These are phyloP conservation scores for Aquilaria malaccensis DNA, from an alignment of 345 rosid genomes.

Conservation along the genomic window DNA sequence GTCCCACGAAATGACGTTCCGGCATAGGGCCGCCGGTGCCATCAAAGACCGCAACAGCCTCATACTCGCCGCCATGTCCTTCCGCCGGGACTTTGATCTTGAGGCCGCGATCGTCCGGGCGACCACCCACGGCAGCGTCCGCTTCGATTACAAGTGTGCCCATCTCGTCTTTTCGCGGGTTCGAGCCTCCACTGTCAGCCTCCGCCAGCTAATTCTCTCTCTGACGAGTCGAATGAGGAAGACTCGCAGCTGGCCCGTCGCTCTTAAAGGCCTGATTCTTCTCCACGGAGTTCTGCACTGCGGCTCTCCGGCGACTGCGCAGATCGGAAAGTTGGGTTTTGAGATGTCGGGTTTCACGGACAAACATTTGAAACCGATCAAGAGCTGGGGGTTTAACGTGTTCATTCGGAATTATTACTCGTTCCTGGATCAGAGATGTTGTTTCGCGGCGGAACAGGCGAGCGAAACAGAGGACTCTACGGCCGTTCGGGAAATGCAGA, in stretches of 20 bases:
- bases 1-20: slow-evolving; percentile 35
- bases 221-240: slow-evolving; percentile 47
- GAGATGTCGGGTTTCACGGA: slow-evolving; percentile 60
- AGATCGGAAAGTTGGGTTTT: slow-evolving; percentile 58
- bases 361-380: slow-evolving; percentile 21
- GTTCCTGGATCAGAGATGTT: slow-evolving; percentile 48
- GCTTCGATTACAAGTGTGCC: slow-evolving; percentile 52
- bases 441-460: slow-evolving; percentile 4
- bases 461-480: slow-evolving; percentile 11
- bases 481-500: too few relatives aligned
- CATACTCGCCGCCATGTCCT: slow-evolving; percentile 26
- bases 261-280: slow-evolving; percentile 67
- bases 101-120: slow-evolving; percentile 69
- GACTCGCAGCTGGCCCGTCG: slow-evolving; percentile 70
- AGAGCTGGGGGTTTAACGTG: slow-evolving; percentile 39
- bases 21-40: slow-evolving; percentile 66
- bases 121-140: slow-evolving; percentile 62
- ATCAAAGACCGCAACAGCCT: slow-evolving; percentile 75
- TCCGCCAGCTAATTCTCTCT: slow-evolving; percentile 45
- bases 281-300: slow-evolving; percentile 77
- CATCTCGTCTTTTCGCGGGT: slow-evolving; percentile 61
- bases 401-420: slow-evolving; percentile 62
- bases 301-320: slow-evolving; percentile 31
- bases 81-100: slow-evolving; percentile 39
- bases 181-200: slow-evolving; percentile 48